These are phyloP conservation scores for Sisymbrium altissimum DNA, from an alignment of 345 rosid genomes.

Conservation along the genomic window DNA sequence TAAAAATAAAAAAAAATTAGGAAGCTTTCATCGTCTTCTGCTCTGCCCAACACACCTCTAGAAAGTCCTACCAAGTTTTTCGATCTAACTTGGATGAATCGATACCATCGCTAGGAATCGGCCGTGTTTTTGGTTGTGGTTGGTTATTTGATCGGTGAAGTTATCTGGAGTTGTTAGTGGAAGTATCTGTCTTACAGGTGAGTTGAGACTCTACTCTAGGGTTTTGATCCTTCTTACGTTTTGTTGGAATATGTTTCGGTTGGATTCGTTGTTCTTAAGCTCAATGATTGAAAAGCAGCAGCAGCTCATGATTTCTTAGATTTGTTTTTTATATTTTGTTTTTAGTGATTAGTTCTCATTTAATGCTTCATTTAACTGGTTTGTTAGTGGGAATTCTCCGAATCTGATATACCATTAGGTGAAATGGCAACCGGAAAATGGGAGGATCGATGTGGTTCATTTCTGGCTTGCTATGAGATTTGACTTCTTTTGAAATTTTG, in stretches of 20 bases:
- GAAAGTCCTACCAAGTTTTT: slow-evolving; percentile 38
- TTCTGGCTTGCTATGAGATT: slow-evolving; percentile 8
- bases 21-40: slow-evolving; percentile 25
- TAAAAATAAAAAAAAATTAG: slow-evolving; percentile 13
- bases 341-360: not conserved
- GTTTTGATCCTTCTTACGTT: slow-evolving; percentile 11
- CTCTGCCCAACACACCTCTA: slow-evolving; percentile 31
- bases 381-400: not conserved
- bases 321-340: too few relatives aligned
- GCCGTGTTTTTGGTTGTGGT: not conserved
- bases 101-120: not conserved
- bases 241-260: slow-evolving; percentile 20
- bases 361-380: not conserved
- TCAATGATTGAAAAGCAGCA: not conserved
- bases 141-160: slow-evolving; percentile 24
- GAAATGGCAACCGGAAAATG: not conserved
- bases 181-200: slow-evolving; percentile 36
- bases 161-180: slow-evolving; percentile 17
- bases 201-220: slow-evolving; percentile 18
- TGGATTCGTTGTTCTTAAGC: not conserved
- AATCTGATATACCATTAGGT: not conserved
- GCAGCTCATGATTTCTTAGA: slow-evolving; percentile 15
- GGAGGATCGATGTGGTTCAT: not conserved
- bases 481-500: not conserved
- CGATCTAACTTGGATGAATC: slow-evolving; percentile 20